These are phyloP conservation scores for Austroboletus niveus DNA, from an alignment of 1,284 basidiomycete genomes.

Conservation along the genomic window DNA sequence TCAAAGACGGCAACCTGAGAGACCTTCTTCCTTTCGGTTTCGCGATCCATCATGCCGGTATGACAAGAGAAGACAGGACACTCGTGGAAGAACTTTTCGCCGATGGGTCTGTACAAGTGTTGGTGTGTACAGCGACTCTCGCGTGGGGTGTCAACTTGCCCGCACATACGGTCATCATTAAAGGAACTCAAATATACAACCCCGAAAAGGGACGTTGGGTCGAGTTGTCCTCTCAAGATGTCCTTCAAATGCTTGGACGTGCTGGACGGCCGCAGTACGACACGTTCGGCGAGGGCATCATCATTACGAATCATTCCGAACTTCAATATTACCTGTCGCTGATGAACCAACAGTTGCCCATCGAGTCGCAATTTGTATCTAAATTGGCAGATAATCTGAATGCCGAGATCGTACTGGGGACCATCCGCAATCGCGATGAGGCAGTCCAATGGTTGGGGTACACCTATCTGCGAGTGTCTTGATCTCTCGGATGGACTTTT, in stretches of 20 bases:
- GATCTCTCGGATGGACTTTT: neutral
- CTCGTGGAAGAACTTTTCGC: slow-evolving; percentile 95
- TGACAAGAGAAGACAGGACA: slow-evolving; percentile 91
- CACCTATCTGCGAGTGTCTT: slow-evolving; percentile 78
- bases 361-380: slow-evolving; percentile 93
- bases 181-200: slow-evolving; percentile 99
- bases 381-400: slow-evolving; percentile 96
- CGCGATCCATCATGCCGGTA: slow-evolving; percentile 98
- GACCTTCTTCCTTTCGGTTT: slow-evolving; percentile 97
- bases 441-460: slow-evolving; percentile 98
- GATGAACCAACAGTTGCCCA: slow-evolving; percentile 94
- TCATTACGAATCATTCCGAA: slow-evolving; percentile 97
- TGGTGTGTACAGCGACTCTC: slow-evolving; percentile 96
- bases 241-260: slow-evolving; percentile 98
- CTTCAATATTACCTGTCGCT: slow-evolving; percentile 95
- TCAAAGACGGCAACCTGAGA: slow-evolving; percentile 81
- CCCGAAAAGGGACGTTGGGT: slow-evolving; percentile 98
- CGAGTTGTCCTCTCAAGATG: slow-evolving; percentile 94
- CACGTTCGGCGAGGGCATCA: slow-evolving; percentile 96
- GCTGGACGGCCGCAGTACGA: slow-evolving; percentile 98
- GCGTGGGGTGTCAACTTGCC: slow-evolving; percentile 99
- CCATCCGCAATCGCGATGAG: slow-evolving; percentile 93
- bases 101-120: slow-evolving; percentile 90
- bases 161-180: slow-evolving; percentile 98
- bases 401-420: slow-evolving; percentile 96